Conservation (phyloP, 306 rosid species). For the Fragaria ananassa region DNA sequence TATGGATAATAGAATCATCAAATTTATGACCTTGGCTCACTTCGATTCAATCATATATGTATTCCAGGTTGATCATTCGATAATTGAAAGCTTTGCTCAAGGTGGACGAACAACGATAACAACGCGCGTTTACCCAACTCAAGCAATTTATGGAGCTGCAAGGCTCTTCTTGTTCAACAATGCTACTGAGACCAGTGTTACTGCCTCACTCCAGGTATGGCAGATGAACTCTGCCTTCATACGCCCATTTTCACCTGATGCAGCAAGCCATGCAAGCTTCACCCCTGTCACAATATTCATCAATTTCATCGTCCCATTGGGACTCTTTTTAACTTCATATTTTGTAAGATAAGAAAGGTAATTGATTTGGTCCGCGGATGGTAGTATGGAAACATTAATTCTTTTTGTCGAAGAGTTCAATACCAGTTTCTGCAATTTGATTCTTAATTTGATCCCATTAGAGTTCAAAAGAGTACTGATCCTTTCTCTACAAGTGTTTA, state of each 20-base stretch:
- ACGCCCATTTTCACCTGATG: constrained; percentile 52
- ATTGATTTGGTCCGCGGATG: background rate
- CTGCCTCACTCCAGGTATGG: constrained; percentile 71
- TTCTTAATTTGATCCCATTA: background rate
- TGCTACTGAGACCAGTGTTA: constrained; percentile 61
- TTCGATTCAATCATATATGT: background rate
- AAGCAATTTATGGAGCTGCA: constrained; percentile 84
- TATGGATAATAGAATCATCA: background rate
- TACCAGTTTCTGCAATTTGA: constrained; percentile 2
- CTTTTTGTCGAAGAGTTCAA: background rate
- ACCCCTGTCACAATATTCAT: background rate
- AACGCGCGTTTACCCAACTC: constrained; percentile 80
- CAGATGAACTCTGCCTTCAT: constrained; percentile 95
- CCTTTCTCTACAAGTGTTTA: background rate
- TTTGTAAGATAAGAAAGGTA: constrained; percentile 5
- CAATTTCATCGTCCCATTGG: constrained; percentile 7
- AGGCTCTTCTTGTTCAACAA: constrained; percentile 74
- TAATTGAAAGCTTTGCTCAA: constrained; percentile 86
- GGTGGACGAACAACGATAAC: constrained; percentile 83
- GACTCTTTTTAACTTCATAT: background rate
- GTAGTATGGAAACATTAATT: background rate
- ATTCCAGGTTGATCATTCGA: constrained; percentile 81
- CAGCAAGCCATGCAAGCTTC: constrained; percentile 12
- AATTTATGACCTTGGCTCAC: background rate
- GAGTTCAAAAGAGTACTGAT: background rate